These are phyloP conservation scores for Oryza rufipogon DNA, from an alignment of 176 grass and related monocot species.

Conservation along the genomic window DNA sequence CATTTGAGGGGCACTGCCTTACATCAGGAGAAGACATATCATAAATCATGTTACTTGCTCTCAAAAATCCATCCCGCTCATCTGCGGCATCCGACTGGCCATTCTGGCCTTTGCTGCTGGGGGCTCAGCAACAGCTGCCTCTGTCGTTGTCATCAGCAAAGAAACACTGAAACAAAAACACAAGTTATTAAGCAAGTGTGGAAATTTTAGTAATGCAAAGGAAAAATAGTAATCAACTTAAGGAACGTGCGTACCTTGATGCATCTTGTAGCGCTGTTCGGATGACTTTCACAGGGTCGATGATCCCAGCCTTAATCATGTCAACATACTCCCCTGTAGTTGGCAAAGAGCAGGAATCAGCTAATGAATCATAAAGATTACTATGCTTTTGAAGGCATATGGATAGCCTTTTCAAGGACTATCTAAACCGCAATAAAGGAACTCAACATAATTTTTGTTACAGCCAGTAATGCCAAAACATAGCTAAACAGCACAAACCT, in stretches of 20 bases:
- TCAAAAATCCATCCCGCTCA: slow-evolving; percentile 68
- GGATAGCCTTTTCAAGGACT: not conserved
- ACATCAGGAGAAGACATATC: not conserved
- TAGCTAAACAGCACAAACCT: slow-evolving; percentile 55
- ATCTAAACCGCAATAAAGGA: not conserved
- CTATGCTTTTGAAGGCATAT: slow-evolving; percentile 12
- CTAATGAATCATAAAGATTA: slow-evolving; percentile 11
- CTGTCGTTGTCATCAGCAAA: slow-evolving; percentile 78
- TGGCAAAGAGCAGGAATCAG: slow-evolving; percentile 27
- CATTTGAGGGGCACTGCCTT: slow-evolving; percentile 47
- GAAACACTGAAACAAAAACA: slow-evolving; percentile 63
- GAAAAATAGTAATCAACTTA: not conserved
- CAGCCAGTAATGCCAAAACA: slow-evolving; percentile 6
- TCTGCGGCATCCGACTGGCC: slow-evolving; percentile 65
- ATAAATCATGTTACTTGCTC: not conserved
- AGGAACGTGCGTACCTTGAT: slow-evolving; percentile 55
- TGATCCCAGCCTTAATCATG: slow-evolving; percentile 92
- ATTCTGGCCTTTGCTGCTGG: slow-evolving; percentile 56
- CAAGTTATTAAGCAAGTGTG: slow-evolving; percentile 7
- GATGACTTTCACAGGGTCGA: slow-evolving; percentile 90
- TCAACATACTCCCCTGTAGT: slow-evolving; percentile 83
- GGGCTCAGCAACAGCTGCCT: slow-evolving; percentile 72
- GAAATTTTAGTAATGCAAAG: not conserved
- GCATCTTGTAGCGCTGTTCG: slow-evolving; percentile 87
- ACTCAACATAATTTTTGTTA: not conserved